Percentiles rank a stretch among this genome's conserved stretches.
These are phyloP conservation scores for Thelonectria olida DNA, from an alignment of 2,329 filamentous ascomycete species.

Conservation along the genomic window DNA sequence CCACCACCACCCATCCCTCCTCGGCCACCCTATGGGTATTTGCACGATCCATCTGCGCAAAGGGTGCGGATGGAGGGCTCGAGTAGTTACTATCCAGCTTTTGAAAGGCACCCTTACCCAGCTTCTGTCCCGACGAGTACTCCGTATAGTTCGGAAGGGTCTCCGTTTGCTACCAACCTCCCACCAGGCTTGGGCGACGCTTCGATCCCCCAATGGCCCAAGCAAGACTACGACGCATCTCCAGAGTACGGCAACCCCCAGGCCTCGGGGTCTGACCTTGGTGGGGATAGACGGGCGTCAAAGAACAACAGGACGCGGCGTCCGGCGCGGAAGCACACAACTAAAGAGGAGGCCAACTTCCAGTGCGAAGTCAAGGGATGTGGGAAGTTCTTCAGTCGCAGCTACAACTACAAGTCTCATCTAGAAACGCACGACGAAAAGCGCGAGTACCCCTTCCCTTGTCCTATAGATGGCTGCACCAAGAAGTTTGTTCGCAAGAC, in stretches of 20 bases:
- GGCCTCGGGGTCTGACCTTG: slow-evolving; percentile 30
- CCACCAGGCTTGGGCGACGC: slow-evolving; percentile 26
- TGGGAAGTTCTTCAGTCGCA: slow-evolving; percentile 81
- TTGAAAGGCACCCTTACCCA: slow-evolving; percentile 35
- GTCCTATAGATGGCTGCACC: slow-evolving; percentile 70
- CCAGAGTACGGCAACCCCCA: slow-evolving; percentile 34
- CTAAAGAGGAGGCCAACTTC: slow-evolving; percentile 75
- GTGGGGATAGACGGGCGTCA: slow-evolving; percentile 32
- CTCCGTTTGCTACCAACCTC: slow-evolving; percentile 30
- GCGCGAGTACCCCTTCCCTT: slow-evolving; percentile 76
- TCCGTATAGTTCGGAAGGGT: slow-evolving; percentile 33
- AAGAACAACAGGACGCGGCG: slow-evolving; percentile 43
- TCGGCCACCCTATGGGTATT: slow-evolving; percentile 35
- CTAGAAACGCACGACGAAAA: slow-evolving; percentile 84
- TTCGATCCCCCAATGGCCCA: slow-evolving; percentile 32
- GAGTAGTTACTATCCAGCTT: slow-evolving; percentile 28
- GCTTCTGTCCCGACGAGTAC: slow-evolving; percentile 26
- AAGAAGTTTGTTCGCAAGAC: slow-evolving; percentile 86
- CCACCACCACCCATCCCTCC: slow-evolving; percentile 28
- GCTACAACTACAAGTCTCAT: slow-evolving; percentile 89
- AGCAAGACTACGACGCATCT: slow-evolving; percentile 38
- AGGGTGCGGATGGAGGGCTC: slow-evolving; percentile 34
- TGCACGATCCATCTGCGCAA: slow-evolving; percentile 31
- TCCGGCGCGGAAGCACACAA: slow-evolving; percentile 63
- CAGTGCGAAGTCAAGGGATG: slow-evolving; percentile 76